Evolutionary conservation across 306 rosid genomes (phyloP).

Genomic region (Cyamopsis tetragonoloba): DNA sequence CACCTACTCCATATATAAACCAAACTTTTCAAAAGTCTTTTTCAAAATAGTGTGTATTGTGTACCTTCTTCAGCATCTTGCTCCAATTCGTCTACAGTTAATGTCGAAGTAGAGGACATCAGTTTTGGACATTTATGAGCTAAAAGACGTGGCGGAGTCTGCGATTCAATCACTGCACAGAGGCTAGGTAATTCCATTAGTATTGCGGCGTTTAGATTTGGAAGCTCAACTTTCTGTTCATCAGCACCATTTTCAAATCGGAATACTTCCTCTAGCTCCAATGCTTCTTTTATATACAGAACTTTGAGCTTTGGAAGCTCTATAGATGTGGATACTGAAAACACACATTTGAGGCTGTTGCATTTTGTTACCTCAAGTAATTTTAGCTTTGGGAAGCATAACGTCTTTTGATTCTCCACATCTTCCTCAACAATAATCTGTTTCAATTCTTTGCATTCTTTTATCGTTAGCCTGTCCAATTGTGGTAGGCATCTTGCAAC

Average conservation of each 20-base stretch:
- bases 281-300: background rate
- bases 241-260: background rate
- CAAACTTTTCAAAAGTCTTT: too few species aligned
- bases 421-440: slow-evolving; percentile 14
- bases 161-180: background rate
- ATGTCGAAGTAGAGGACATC: background rate
- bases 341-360: background rate
- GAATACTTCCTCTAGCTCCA: slow-evolving; percentile 1
- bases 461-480: accelerated
- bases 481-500: background rate
- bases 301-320: background rate
- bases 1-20: too few species aligned
- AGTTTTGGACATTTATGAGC: background rate
- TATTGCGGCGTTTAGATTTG: background rate
- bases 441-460: background rate
- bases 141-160: background rate
- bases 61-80: background rate
- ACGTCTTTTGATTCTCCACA: background rate
- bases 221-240: background rate
- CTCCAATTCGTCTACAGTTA: too few species aligned
- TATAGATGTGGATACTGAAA: background rate
- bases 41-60: too few species aligned
- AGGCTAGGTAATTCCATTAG: background rate
- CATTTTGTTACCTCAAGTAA: accelerated
- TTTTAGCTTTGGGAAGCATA: slow-evolving; percentile 12